Percentiles rank a stretch among this genome's conserved stretches.
phyloP scores from a whole-genome alignment of 257 asterid species.

The Solanum chiquidenum region DNA sequence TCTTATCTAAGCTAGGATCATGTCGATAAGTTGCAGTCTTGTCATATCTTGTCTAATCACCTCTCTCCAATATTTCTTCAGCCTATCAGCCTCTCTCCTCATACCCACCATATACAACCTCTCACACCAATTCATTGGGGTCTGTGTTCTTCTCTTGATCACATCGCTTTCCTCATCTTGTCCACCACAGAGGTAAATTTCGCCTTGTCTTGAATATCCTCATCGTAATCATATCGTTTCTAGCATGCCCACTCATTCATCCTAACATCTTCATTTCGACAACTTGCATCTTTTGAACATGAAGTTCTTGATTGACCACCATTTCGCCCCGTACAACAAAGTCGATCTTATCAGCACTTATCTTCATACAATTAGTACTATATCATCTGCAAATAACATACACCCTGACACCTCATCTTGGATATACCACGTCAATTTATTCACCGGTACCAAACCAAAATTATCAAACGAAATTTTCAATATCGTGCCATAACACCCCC shows the following conservation, averaged over 20 bases:
- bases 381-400: too few species aligned
- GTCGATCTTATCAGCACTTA: too few species aligned
- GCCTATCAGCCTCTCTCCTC: too few species aligned
- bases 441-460: neutral
- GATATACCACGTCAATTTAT: too few species aligned
- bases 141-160: neutral
- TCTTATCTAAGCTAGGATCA: too few species aligned
- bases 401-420: rapidly evolving
- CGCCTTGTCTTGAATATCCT: too few species aligned
- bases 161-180: neutral
- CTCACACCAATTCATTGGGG: neutral
- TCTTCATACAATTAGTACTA: rapidly evolving
- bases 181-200: neutral
- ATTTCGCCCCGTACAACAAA: rapidly evolving
- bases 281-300: neutral
- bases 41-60: too few species aligned
- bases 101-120: neutral
- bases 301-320: neutral
- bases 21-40: too few species aligned
- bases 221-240: too few species aligned
- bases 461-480: neutral
- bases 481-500: too few species aligned
- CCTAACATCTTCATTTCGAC: neutral
- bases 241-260: neutral
- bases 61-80: neutral